A percentile compares a stretch with the other conserved stretches of the same genome.
phyloP scores from a whole-genome alignment of 257 asterid species.

The Lithospermum erythrorhizon region DNA sequence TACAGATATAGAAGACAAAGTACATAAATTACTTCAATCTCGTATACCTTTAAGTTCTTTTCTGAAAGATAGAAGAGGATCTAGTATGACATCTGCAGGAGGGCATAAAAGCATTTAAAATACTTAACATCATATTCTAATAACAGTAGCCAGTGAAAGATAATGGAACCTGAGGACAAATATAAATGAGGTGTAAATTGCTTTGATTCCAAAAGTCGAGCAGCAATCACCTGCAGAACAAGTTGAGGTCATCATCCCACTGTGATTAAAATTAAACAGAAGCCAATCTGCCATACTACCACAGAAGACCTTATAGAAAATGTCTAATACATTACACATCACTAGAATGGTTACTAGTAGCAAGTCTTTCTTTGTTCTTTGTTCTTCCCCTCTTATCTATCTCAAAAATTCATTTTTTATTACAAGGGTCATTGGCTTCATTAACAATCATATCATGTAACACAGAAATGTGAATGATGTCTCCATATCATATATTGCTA shows the following conservation, averaged over 20 bases:
- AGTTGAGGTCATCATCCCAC: slow-evolving; percentile 10
- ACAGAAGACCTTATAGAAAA: background rate
- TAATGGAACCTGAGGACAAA: slow-evolving; percentile 74
- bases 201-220: slow-evolving; percentile 92
- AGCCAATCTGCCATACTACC: background rate
- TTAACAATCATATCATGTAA: background rate
- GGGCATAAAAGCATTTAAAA: slow-evolving; percentile 24
- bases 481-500: background rate
- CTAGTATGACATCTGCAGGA: slow-evolving; percentile 77
- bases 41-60: slow-evolving; percentile 86
- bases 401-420: no score
- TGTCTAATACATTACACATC: background rate
- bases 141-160: slow-evolving; percentile 13
- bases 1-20: slow-evolving; percentile 14
- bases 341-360: no score
- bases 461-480: background rate
- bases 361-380: no score
- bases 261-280: background rate
- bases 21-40: slow-evolving; percentile 8
- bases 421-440: background rate
- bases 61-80: slow-evolving; percentile 86
- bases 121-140: slow-evolving; percentile 16
- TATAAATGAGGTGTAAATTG: slow-evolving; percentile 92
- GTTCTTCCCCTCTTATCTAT: no score
- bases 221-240: slow-evolving; percentile 70